phyloP scores from a whole-genome alignment of 1,139 yeast genomes.

The Debaryomycetaceae sp. region DNA sequence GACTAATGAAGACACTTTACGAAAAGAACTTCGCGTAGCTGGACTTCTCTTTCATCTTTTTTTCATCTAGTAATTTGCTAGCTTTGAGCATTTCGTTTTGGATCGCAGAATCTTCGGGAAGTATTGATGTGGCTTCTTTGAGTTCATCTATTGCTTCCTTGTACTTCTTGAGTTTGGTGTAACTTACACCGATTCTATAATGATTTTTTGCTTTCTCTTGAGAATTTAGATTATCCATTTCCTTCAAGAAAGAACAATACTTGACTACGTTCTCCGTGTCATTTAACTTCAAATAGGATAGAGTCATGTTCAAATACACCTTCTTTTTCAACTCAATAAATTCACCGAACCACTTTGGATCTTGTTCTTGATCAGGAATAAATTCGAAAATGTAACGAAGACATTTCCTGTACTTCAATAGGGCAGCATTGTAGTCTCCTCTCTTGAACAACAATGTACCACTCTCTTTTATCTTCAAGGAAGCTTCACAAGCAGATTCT shows the following conservation, averaged over 20 bases:
- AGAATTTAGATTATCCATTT: slow-evolving; percentile 31
- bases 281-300: slow-evolving; percentile 47
- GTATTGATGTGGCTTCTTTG: slow-evolving; percentile 37
- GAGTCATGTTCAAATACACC: slow-evolving; percentile 56
- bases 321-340: slow-evolving; percentile 58
- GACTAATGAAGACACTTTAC: slow-evolving; percentile 5
- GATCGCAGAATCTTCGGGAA: slow-evolving; percentile 52
- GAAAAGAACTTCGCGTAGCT: slow-evolving; percentile 58
- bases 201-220: slow-evolving; percentile 59
- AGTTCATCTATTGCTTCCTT: slow-evolving; percentile 50
- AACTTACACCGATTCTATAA: slow-evolving; percentile 58
- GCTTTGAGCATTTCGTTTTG: slow-evolving; percentile 38
- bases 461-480: slow-evolving; percentile 57
- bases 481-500: slow-evolving; percentile 49
- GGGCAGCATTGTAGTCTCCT: slow-evolving; percentile 49
- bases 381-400: slow-evolving; percentile 66
- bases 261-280: slow-evolving; percentile 45
- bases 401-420: slow-evolving; percentile 60
- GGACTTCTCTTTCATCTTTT: slow-evolving; percentile 48
- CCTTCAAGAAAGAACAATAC: slow-evolving; percentile 55
- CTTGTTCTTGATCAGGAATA: slow-evolving; percentile 67
- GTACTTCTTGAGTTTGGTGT: slow-evolving; percentile 38
- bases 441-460: slow-evolving; percentile 58
- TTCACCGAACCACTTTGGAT: slow-evolving; percentile 47
- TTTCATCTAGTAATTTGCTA: slow-evolving; percentile 33